Evolutionary conservation across 441 rosid species (phyloP).

Genomic region (Rhodomyrtus psidioides): DNA sequence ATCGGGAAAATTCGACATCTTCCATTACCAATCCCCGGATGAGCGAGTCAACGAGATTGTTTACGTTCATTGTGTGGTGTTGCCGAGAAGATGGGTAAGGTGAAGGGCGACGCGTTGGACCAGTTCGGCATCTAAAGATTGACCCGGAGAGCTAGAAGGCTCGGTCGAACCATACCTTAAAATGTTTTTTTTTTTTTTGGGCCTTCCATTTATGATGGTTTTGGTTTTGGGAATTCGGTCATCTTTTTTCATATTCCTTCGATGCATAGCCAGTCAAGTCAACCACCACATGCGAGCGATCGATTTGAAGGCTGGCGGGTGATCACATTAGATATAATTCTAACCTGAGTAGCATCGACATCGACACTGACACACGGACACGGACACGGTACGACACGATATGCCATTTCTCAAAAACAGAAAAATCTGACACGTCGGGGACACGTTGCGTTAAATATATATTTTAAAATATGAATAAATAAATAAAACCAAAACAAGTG

Average conservation of each 20-base stretch:
- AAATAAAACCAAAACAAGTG: no score
- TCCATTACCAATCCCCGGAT: neutral
- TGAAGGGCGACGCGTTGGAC: neutral
- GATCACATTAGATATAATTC: neutral
- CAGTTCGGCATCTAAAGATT: neutral
- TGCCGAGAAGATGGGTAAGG: neutral
- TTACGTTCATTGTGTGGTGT: neutral
- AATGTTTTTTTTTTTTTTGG: neutral
- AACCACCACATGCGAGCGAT: neutral
- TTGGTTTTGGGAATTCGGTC: neutral
- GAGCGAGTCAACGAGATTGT: neutral
- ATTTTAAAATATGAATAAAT: no score
- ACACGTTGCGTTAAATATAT: no score
- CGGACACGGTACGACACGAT: no score
- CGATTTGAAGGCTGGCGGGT: neutral
- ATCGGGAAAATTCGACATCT: neutral
- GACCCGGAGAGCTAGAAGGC: neutral
- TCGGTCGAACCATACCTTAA: neutral
- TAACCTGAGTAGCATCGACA: no score
- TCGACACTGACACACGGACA: no score
- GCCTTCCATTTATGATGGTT: neutral
- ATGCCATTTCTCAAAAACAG: no score
- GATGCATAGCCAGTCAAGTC: no score
- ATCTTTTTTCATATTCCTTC: neutral
- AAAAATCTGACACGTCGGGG: no score